phyloP scores from a whole-genome alignment of 2,329 filamentous ascomycete species.

The Fusarium sacchari region DNA sequence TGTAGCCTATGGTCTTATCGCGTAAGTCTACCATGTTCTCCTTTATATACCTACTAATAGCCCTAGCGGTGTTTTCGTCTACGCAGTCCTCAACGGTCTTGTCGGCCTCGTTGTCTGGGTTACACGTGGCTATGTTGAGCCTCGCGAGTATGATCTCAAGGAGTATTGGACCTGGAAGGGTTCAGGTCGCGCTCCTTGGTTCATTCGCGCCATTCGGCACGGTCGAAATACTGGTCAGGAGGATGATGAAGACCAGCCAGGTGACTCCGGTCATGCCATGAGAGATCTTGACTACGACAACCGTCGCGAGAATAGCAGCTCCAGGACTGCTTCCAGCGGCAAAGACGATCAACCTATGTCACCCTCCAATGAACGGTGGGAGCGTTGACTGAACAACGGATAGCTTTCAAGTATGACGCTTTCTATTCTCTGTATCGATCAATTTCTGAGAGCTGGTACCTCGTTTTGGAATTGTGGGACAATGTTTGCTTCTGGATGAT shows the following conservation, averaged over 20 bases:
- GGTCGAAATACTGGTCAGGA: neutral
- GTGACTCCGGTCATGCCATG: conserved; percentile 21
- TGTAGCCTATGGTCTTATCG: conserved; percentile 80
- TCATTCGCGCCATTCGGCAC: conserved; percentile 52
- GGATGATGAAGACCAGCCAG: conserved; percentile 12
- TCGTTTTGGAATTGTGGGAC: conserved; percentile 27
- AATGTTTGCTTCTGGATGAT: conserved; percentile 19
- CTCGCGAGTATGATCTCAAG: conserved; percentile 63
- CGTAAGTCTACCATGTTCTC: conserved; percentile 56
- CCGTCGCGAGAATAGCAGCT: conserved; percentile 27
- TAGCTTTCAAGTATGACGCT: neutral
- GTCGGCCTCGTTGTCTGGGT: conserved; percentile 57
- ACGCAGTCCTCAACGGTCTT: conserved; percentile 60
- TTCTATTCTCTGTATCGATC: conserved; percentile 21
- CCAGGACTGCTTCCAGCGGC: conserved; percentile 28
- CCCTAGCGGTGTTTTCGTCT: conserved; percentile 62
- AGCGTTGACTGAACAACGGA: neutral
- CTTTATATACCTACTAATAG: conserved; percentile 6
- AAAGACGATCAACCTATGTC: conserved; percentile 42
- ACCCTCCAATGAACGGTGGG: conserved; percentile 29
- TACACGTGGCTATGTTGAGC: conserved; percentile 56
- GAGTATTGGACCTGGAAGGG: conserved; percentile 67
- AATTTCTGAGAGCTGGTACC: neutral
- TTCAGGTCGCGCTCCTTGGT: conserved; percentile 58
- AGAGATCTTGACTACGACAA: conserved; percentile 9